Percentiles rank a stretch among this genome's conserved stretches.
These are phyloP conservation scores for Oxytropis ochrocephala DNA, from an alignment of 306 rosid species.

Conservation along the genomic window DNA sequence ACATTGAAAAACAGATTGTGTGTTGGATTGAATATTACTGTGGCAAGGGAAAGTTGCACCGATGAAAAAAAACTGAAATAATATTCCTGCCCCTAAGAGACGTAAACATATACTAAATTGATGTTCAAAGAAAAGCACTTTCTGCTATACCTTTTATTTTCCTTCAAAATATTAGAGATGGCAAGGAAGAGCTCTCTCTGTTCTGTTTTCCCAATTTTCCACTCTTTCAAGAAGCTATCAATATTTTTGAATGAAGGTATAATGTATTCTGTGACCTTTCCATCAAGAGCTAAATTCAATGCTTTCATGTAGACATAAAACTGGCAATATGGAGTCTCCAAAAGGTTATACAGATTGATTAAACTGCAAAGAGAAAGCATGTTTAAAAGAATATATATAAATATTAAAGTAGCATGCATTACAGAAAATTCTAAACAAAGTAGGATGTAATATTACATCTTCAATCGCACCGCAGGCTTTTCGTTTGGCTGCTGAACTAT, in stretches of 20 bases:
- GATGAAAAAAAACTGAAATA: neutral
- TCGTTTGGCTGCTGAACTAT: slow-evolving; percentile 57
- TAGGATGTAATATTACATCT: slow-evolving; percentile 45
- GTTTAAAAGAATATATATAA: neutral
- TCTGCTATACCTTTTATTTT: slow-evolving; percentile 59
- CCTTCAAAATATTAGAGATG: slow-evolving; percentile 67
- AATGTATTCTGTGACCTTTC: slow-evolving; percentile 65
- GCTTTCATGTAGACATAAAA: slow-evolving; percentile 73
- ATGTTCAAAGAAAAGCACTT: neutral
- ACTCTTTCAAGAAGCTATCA: slow-evolving; percentile 80
- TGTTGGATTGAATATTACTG: neutral
- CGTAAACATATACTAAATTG: neutral
- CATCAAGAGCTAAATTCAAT: slow-evolving; percentile 53
- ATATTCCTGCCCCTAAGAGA: neutral
- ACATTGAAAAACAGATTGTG: neutral
- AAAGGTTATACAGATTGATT: slow-evolving; percentile 79
- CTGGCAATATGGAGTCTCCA: slow-evolving; percentile 62
- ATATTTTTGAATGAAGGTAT: slow-evolving; percentile 63
- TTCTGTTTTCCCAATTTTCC: slow-evolving; percentile 69
- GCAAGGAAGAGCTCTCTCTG: slow-evolving; percentile 63
- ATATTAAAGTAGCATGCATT: neutral
- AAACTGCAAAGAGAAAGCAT: slow-evolving; percentile 35
- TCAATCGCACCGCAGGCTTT: slow-evolving; percentile 69
- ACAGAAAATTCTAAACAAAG: neutral
- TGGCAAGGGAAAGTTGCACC: neutral